Conservation (phyloP, 2,329 filamentous ascomycete genomes). For the Aschersonia sp. region DNA sequence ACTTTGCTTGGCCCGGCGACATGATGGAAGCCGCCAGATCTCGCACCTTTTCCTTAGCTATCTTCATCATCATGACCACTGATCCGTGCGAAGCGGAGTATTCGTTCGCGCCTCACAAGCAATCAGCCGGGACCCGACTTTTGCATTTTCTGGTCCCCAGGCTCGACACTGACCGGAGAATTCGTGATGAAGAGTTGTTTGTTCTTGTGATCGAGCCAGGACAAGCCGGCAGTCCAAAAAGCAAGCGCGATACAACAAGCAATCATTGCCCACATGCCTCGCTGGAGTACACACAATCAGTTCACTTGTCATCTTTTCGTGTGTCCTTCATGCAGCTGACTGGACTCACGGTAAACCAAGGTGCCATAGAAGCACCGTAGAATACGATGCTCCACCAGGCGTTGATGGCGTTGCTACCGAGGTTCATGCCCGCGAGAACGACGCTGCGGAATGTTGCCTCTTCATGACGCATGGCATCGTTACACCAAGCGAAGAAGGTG, state of each 20-base stretch:
- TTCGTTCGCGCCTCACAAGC: no score
- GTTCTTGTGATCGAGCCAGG: slow-evolving; percentile 21
- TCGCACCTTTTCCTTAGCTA: no score
- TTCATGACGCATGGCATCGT: slow-evolving; percentile 52
- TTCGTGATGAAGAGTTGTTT: background rate
- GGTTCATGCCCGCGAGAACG: slow-evolving; percentile 59
- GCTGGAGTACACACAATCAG: slow-evolving; percentile 16
- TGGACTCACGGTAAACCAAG: slow-evolving; percentile 43
- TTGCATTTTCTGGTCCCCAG: no score
- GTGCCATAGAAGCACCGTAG: slow-evolving; percentile 52
- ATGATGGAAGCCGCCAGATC: no score
- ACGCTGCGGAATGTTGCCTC: slow-evolving; percentile 49
- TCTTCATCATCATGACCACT: no score
- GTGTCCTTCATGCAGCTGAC: background rate
- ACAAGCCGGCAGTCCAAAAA: slow-evolving; percentile 41
- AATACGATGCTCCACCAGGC: slow-evolving; percentile 64
- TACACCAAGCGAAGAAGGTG: slow-evolving; percentile 64
- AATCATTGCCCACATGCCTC: slow-evolving; percentile 65
- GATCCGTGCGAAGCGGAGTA: no score
- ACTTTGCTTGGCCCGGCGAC: no score
- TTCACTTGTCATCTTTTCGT: background rate
- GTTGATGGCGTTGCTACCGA: slow-evolving; percentile 53
- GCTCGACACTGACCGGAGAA: no score
- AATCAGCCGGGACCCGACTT: no score
- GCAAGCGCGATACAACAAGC: slow-evolving; percentile 43